phyloP scores from a whole-genome alignment of 345 rosid genomes.

The Lumnitzera racemosa region DNA sequence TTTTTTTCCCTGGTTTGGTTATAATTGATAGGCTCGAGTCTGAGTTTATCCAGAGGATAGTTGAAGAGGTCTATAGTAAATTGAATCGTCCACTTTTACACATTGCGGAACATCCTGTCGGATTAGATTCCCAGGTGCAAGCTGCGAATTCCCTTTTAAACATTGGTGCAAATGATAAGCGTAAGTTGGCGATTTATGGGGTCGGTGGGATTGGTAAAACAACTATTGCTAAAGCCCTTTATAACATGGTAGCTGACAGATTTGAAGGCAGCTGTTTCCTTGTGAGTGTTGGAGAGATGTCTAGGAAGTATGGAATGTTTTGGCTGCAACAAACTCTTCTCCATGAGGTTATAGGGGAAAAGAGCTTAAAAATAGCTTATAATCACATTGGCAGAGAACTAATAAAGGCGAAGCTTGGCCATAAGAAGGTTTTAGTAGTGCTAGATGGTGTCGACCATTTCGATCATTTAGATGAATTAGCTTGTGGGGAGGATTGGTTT shows the following conservation, averaged over 20 bases:
- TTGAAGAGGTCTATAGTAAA: background rate
- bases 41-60: constrained; percentile 2
- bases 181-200: constrained; percentile 11
- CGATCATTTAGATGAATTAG: constrained; percentile 3
- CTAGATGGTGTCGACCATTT: constrained; percentile 17
- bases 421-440: constrained; percentile 10
- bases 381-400: background rate
- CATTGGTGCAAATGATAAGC: background rate
- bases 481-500: constrained; percentile 10
- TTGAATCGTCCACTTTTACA: background rate
- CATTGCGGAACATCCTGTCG: constrained; percentile 8
- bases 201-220: constrained; percentile 12
- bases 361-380: background rate
- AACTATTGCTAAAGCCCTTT: constrained; percentile 23
- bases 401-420: constrained; percentile 5
- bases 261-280: constrained; percentile 29
- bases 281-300: constrained; percentile 25
- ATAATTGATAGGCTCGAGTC: constrained; percentile 6
- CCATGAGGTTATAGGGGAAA: background rate
- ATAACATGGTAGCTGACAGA: constrained; percentile 6
- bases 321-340: constrained; percentile 13
- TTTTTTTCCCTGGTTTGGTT: background rate
- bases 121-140: constrained; percentile 6
- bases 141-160: background rate
- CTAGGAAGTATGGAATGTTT: background rate